Conservation (phyloP, 108 stramenopile genomes). For the Discostella pseudostelligera region DNA sequence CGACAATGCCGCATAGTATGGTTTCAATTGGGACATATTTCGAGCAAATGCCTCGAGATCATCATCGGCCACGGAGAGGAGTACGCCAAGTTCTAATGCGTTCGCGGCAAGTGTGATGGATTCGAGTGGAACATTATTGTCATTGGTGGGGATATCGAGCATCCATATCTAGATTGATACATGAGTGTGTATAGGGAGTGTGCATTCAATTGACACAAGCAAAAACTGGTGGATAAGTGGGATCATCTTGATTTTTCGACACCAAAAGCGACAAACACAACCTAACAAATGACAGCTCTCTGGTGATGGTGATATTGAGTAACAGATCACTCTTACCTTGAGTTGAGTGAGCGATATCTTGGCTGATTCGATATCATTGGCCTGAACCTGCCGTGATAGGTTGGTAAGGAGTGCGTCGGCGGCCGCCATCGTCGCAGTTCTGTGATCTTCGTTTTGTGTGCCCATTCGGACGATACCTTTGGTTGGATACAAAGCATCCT, state of each 20-base stretch:
- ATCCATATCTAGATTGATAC: conserved; percentile 45
- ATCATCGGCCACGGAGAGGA: conserved; percentile 72
- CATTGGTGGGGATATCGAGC: conserved; percentile 49
- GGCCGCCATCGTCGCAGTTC: conserved; percentile 51
- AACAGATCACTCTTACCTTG: conserved; percentile 44
- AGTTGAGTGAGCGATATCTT: conserved; percentile 62
- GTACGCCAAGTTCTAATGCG: conserved; percentile 78
- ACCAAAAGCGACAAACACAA: not conserved
- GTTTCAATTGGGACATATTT: conserved; percentile 79
- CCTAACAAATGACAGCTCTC: too few species aligned
- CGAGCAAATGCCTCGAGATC: conserved; percentile 86
- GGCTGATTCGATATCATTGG: conserved; percentile 64
- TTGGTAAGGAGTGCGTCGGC: conserved; percentile 51
- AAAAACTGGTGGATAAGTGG: too few species aligned
- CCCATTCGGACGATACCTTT: not conserved
- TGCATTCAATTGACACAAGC: not conserved
- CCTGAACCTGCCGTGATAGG: conserved; percentile 56
- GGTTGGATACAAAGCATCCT: too few species aligned
- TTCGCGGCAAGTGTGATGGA: conserved; percentile 43
- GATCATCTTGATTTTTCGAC: too few species aligned
- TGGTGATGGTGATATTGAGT: too few species aligned
- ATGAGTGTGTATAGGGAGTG: not conserved
- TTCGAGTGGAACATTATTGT: conserved; percentile 22
- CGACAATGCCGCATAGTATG: conserved; percentile 53
- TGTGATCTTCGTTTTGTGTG: conserved; percentile 8